Conservation (phyloP, 192 early-diverging fungal species). For the Podochytrium sp. region DNA sequence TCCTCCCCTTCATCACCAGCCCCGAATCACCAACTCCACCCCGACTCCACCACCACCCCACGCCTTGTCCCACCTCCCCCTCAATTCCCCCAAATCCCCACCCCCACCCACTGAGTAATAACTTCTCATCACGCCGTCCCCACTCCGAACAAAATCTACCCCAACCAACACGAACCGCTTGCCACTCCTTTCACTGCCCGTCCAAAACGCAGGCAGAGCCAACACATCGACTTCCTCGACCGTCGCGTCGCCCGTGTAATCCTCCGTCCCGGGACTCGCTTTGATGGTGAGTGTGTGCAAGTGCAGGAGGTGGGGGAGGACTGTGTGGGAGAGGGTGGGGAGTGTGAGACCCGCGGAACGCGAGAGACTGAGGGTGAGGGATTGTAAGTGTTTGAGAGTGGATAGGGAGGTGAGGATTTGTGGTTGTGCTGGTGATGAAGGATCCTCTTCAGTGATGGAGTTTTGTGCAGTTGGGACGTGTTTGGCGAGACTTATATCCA, state of each 20-base stretch:
- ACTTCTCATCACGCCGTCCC: constrained; percentile 19
- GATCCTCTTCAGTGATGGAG: no score
- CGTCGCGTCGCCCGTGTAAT: constrained; percentile 26
- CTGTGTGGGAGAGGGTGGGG: neutral
- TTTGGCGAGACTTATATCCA: no score
- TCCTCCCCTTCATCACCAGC: constrained; percentile 7
- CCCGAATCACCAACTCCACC: neutral
- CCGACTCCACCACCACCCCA: neutral
- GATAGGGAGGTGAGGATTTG: no score
- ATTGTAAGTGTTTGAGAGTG: neutral
- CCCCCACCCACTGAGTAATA: constrained; percentile 14
- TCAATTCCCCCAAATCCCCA: constrained; percentile 24
- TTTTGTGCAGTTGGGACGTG: no score
- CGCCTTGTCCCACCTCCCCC: constrained; percentile 1
- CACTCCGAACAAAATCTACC: constrained; percentile 30
- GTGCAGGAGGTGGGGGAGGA: neutral
- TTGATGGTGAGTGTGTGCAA: constrained; percentile 2
- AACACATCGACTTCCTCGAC: constrained; percentile 34
- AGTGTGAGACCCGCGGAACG: neutral
- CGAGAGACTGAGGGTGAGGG: neutral
- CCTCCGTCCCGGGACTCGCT: neutral
- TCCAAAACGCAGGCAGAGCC: constrained; percentile 6
- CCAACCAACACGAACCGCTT: constrained; percentile 22
- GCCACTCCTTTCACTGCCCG: neutral
- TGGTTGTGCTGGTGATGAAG: no score